Evolutionary conservation across 1,139 yeast genomes (phyloP), one percentile per base, ranked within the genome.

Genomic region (Nakaseomyces uthaithaninus): DNA sequence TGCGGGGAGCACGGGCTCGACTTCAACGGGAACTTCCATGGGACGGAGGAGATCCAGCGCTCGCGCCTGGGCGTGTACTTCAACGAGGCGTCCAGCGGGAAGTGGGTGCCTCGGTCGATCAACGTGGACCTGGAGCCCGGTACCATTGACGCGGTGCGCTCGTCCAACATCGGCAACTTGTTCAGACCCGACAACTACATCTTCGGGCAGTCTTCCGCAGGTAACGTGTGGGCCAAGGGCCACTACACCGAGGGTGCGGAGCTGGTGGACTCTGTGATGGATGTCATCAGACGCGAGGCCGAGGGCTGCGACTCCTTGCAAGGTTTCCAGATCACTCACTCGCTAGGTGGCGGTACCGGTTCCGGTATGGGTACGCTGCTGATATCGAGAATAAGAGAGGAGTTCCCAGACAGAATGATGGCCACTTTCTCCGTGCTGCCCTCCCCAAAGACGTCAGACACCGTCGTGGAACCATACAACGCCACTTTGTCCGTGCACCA

Each of bases 1-100:
- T 82, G 94, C 69, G 93, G 86, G 50, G 98, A 91, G 67, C 98
- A 91, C 60, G 96, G 96, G 36, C 75, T 91, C 59, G 96, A 86
- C 61, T 73, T 74, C 55, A 72, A 78, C 50, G 98, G 98, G 49
- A 77, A 71, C 62, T 80, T 77, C 62, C 79, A 76, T 44, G 87
- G 89, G 14, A 65, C 66, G 23, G 75, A 77, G 45, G 86, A 79
- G 45, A 66, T 80, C 52, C 87, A 81, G 66, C 80, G 48, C 42
- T 36, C 38, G 37, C 56, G 61, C 38, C 39, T 60, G 30, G 57
- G 56, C 33, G 64, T 59, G 40, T 77, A 76, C 57, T 77, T 74
- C 65, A 69, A 74, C 46, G 82, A 77, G 62, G 87, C 87, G n/a
- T 71, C 75, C 39, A 73, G 83, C 26, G 87, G 89, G 26, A 85